A percentile compares a stretch with the other conserved stretches of the same genome.
Evolutionary conservation across 805 yeast genomes (phyloP).

Genomic region (Candida ortonii): DNA sequence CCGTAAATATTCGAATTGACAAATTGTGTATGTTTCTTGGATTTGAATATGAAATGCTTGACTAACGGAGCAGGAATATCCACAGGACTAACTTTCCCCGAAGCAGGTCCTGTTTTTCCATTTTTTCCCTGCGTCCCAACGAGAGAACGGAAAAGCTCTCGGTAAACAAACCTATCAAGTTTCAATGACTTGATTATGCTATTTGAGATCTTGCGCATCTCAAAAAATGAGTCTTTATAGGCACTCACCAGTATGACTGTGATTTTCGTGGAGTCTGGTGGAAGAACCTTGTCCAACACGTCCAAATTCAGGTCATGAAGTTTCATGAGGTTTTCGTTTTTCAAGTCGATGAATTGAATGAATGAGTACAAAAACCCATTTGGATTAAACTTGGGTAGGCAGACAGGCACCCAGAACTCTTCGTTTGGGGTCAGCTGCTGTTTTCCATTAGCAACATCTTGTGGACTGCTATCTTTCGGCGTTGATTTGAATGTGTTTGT

Average conservation of each 20-base stretch:
- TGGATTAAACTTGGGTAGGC: constrained; percentile 86
- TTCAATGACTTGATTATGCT: constrained; percentile 45
- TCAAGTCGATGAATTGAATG: constrained; percentile 54
- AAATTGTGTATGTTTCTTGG: constrained; percentile 65
- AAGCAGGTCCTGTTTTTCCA: constrained; percentile 28
- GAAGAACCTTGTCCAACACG: constrained; percentile 8
- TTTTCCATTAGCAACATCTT: constrained; percentile 18
- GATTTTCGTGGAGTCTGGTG: constrained; percentile 31
- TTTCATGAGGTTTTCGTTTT: constrained; percentile 31
- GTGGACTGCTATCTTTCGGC: constrained; percentile 26
- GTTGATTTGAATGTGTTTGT: constrained; percentile 44
- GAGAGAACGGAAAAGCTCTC: constrained; percentile 29
- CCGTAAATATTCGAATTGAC: constrained; percentile 31
- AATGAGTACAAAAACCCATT: constrained; percentile 85
- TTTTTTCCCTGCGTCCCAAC: constrained; percentile 30
- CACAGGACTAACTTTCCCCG: constrained; percentile 42
- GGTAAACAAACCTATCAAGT: constrained; percentile 33
- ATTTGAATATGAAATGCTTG: constrained; percentile 79
- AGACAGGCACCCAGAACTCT: constrained; percentile 91
- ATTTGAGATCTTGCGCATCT: constrained; percentile 60
- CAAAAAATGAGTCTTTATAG: constrained; percentile 75
- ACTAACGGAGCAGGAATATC: constrained; percentile 58
- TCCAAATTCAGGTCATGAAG: constrained; percentile 28
- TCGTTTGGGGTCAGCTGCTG: constrained; percentile 39
- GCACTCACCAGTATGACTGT: constrained; percentile 55